These are phyloP conservation scores for Neurospora sp. DNA, from an alignment of 495 filamentous ascomycete species.

Conservation along the genomic window DNA sequence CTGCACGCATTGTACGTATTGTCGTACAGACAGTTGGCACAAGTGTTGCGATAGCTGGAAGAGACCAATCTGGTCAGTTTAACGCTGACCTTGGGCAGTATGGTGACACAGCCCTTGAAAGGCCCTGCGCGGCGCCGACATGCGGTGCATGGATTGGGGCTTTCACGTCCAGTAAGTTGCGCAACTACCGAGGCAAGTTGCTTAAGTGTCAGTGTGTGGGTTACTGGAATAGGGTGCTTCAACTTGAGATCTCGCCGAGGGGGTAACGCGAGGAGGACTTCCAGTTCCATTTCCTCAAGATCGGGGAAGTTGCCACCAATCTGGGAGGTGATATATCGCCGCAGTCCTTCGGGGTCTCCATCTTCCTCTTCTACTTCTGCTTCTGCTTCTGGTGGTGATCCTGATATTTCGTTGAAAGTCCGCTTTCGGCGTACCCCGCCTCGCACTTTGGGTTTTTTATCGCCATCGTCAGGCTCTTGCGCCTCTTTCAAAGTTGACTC, in stretches of 20 bases:
- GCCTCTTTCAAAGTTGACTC: neutral
- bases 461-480: neutral
- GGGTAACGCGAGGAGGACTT: neutral
- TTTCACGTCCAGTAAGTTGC: slow-evolving; percentile 3
- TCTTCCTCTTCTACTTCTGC: neutral
- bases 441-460: neutral
- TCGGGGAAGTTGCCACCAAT: neutral
- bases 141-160: neutral
- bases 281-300: neutral
- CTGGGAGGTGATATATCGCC: neutral
- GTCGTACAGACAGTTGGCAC: slow-evolving; percentile 4
- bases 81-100: neutral
- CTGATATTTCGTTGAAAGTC: neutral
- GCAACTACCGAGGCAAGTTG: neutral
- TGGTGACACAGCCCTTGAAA: slow-evolving; percentile 1
- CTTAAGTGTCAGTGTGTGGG: neutral
- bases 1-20: neutral
- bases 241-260: neutral
- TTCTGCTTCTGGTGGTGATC: neutral
- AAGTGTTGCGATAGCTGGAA: neutral
- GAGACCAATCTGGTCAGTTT: neutral
- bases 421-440: neutral
- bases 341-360: neutral
- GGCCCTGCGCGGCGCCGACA: slow-evolving; percentile 7
- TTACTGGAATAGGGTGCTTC: neutral